phyloP scores from a whole-genome alignment of 140 eudicot genomes.

The Stevia rebaudiana region DNA sequence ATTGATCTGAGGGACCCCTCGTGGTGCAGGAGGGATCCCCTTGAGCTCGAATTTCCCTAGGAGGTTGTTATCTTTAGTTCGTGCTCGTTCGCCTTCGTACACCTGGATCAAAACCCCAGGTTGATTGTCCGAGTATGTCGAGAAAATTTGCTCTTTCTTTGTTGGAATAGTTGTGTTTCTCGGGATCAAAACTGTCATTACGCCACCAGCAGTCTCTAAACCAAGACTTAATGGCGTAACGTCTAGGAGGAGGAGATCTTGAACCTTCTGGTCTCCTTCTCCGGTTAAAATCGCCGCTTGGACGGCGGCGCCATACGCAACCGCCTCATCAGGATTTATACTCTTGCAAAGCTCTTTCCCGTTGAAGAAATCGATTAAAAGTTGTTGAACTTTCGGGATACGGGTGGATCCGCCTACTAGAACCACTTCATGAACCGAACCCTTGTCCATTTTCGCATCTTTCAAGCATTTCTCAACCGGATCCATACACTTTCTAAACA shows the following conservation, averaged over 20 bases:
- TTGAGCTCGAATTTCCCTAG: constrained; percentile 55
- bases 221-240: constrained; percentile 58
- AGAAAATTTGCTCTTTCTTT: constrained; percentile 52
- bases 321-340: constrained; percentile 59
- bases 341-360: constrained; percentile 58
- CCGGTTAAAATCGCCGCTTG: constrained; percentile 58
- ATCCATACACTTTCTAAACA: constrained; percentile 57
- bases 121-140: constrained; percentile 49
- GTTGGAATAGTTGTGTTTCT: constrained; percentile 55
- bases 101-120: constrained; percentile 59
- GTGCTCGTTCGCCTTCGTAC: constrained; percentile 54
- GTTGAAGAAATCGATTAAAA: constrained; percentile 47
- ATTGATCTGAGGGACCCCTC: constrained; percentile 51
- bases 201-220: constrained; percentile 54
- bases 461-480: constrained; percentile 52
- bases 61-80: constrained; percentile 48
- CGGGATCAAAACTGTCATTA: constrained; percentile 48
- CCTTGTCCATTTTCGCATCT: constrained; percentile 50
- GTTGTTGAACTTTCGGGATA: constrained; percentile 46
- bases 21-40: constrained; percentile 59
- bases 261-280: constrained; percentile 55
- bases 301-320: constrained; percentile 56
- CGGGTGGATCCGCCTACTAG: constrained; percentile 54
- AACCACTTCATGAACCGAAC: constrained; percentile 46
- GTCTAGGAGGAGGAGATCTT: constrained; percentile 46